Conservation (phyloP, 2,329 filamentous ascomycete species). For the Sordariomycetes sp. region DNA sequence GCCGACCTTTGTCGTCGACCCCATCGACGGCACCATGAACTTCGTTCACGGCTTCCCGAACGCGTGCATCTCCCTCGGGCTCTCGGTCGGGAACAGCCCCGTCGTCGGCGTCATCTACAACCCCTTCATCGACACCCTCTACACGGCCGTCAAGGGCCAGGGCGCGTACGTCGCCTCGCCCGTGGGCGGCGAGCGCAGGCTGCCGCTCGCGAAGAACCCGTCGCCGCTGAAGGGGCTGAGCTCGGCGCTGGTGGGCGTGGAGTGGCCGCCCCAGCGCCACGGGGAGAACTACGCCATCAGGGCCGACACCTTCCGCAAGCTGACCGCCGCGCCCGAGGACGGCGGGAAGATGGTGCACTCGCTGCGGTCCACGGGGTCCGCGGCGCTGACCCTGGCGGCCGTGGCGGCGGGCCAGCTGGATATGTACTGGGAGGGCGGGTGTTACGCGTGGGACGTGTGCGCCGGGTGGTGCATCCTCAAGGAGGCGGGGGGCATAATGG, state of each 20-base stretch:
- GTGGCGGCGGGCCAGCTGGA: conserved; percentile 64
- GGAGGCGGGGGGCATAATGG: conserved; percentile 66
- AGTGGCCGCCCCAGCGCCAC: conserved; percentile 61
- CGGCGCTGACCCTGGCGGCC: conserved; percentile 64
- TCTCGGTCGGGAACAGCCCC: conserved; percentile 51
- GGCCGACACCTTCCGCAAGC: conserved; percentile 50
- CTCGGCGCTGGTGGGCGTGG: conserved; percentile 54
- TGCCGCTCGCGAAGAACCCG: conserved; percentile 33
- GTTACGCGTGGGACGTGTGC: conserved; percentile 79
- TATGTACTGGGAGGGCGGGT: conserved; percentile 73
- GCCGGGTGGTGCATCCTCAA: conserved; percentile 68
- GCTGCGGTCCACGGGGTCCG: conserved; percentile 59
- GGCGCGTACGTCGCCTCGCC: conserved; percentile 48
- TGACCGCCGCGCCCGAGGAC: conserved; percentile 44
- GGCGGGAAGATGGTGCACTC: conserved; percentile 71
- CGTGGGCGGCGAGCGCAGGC: conserved; percentile 20
- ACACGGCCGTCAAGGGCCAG: conserved; percentile 55
- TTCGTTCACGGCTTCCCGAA: conserved; percentile 68
- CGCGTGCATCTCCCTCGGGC: conserved; percentile 67
- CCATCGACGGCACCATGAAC: conserved; percentile 75
- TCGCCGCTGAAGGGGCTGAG: conserved; percentile 50
- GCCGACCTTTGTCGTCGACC: conserved; percentile 73
- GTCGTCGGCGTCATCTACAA: conserved; percentile 71
- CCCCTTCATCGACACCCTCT: conserved; percentile 60
- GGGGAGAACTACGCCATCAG: conserved; percentile 65